Evolutionary conservation across 1,284 basidiomycete genomes (phyloP), one percentile per base, ranked within the genome.

Genomic region (Puccinia triticina): DNA sequence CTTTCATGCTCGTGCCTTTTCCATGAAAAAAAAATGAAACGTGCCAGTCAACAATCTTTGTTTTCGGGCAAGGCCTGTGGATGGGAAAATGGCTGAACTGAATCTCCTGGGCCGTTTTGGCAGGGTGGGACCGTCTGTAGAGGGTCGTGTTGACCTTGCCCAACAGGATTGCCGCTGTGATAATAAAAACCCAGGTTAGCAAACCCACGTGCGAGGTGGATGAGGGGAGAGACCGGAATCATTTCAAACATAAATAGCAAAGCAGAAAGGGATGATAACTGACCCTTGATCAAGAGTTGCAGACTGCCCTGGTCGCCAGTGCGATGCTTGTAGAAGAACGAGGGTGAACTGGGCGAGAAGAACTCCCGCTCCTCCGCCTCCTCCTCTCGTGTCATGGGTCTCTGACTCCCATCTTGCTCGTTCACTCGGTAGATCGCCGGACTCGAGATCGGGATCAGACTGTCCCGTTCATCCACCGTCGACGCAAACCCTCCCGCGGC

Each of bases 231-330:
- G 4, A 57, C 21, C 26, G 5, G 8, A 18, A 57, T n/a, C 21
- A 8, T n/a, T 57, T 29, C 55, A 18, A 57, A 57, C 5, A 57
- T n/a, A 18, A 57, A 18, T 8, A 67, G 32, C 7, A 43, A 71
- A 71, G 5, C 57, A 40, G 32, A 59, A 53, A 55, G 48, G 43
- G 12, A 50, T 29, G 5, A 11, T 4, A 53, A 53, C 66, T 26
- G 50, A 79, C 77, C n/a, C 66, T 79, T 79, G 26, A 79, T 79
- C 53, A 79, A 57, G 29, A 79, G 50, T 59, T 79, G 77, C 55
- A 79, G 23, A 46, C 61, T 46, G 40, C 77, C 77, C n/a, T 32
- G 21, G 34, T 50, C 61, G 55, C 50, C 66, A 40, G 46, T 72
- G 5, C 50, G 66, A 72, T 79, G 77, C 29, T 79, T 69, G 29